Evolutionary conservation across 352 stramenopile species (phyloP), one percentile per base, ranked within the genome.

Genomic region (Bremia lactucae): DNA sequence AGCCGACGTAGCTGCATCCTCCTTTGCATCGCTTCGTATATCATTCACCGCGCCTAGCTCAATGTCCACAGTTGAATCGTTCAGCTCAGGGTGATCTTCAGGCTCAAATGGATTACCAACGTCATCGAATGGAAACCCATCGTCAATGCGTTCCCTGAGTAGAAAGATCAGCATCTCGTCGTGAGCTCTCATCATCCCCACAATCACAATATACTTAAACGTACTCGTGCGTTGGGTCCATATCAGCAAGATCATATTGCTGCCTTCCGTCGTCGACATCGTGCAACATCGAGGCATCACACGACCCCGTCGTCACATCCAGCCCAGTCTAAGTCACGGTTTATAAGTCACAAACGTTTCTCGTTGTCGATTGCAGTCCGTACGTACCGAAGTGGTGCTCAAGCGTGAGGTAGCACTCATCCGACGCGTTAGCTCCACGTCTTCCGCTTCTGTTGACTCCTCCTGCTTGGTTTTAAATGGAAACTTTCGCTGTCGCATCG

Each of bases 401-500:
- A 85, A 56, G 21, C 71, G 70, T 48, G 61, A 72, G 13, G 59
- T 61, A 8, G 61, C 59, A 14, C 74, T 90, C 59, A 84, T 70
- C 20, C 72, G 72, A 18, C 77, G 72, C 15, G 68, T 81, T 29
- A 83, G 55, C 35, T 91, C 78, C 34, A 87, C 66, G n/a, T 70
- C 60, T 3, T 77, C 50, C 0, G 28, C 21, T 62, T 63, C 22
- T 53, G 53, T 40, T 40, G 43, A 10, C 44, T 60, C 20, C 62
- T 51, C 46, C 6, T 62, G 36, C 19, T 56, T 57, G 1, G 34
- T 49, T 18, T 62, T 49, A 42, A 87, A 88, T 21, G 72, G 77
- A 31, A 90, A 83, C 37, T 86, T 93, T 13, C 65, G 62, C 62
- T 89, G 89, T 58, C 79, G 87, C 83, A 92, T 92, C 1, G 75